Evolutionary conservation across 768 basidiomycete species (phyloP).

Genomic region (Phanerochaete sordida): DNA sequence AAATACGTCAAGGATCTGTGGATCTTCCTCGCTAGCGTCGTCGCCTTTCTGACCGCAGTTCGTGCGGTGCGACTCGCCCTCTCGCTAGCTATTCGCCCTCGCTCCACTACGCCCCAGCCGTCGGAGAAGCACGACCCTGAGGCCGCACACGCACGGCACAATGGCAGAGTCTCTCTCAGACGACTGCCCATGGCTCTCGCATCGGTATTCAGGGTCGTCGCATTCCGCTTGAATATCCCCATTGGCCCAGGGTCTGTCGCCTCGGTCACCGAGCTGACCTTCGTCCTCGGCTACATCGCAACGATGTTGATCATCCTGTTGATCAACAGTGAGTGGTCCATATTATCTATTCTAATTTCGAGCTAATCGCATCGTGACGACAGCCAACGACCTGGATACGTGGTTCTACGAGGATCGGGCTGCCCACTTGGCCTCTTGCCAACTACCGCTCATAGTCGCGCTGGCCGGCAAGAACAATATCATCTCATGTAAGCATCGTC

Average conservation of each 20-base stretch:
- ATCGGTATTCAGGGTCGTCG: constrained; percentile 43
- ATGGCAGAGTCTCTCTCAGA: constrained; percentile 23
- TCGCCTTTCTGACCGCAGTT: constrained; percentile 35
- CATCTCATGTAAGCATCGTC: constrained; percentile 39
- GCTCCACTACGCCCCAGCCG: neutral
- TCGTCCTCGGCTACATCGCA: constrained; percentile 43
- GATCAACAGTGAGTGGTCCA: constrained; percentile 38
- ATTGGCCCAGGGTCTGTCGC: constrained; percentile 36
- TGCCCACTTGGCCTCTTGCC: constrained; percentile 41
- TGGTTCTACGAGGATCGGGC: constrained; percentile 30
- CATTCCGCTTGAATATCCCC: constrained; percentile 46
- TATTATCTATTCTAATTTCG: neutral
- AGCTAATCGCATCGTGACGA: neutral
- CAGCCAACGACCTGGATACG: constrained; percentile 16
- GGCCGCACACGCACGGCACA: constrained; percentile 9
- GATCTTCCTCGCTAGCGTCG: constrained; percentile 35
- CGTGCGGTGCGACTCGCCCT: constrained; percentile 14
- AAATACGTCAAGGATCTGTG: constrained; percentile 38
- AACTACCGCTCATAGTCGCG: constrained; percentile 50
- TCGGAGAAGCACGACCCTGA: constrained; percentile 16
- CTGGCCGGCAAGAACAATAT: constrained; percentile 58
- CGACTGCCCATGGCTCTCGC: constrained; percentile 35
- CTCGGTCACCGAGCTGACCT: constrained; percentile 41
- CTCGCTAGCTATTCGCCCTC: constrained; percentile 9
- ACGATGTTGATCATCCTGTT: constrained; percentile 43